These are phyloP conservation scores for Cladosporium sp. DNA, from an alignment of 2,329 filamentous ascomycete species.

Conservation along the genomic window DNA sequence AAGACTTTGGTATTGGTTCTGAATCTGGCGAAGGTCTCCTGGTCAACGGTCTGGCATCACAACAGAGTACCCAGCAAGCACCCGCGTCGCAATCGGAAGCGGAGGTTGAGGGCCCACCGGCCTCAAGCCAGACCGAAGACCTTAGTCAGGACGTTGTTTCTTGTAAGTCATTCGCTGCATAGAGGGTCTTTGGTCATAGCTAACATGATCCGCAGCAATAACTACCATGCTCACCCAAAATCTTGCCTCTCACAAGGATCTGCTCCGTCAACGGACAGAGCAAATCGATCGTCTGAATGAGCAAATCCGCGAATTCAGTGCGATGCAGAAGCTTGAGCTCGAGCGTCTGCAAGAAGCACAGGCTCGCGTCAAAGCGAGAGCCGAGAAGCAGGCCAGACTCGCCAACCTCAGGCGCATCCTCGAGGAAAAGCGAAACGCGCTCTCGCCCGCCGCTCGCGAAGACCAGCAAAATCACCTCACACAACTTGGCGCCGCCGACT, in stretches of 20 bases:
- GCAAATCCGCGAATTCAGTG: constrained; percentile 72
- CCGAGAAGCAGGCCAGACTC: constrained; percentile 63
- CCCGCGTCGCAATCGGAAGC: constrained; percentile 17
- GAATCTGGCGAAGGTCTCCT: constrained; percentile 44
- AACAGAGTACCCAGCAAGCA: constrained; percentile 19
- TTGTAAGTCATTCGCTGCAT: constrained; percentile 50
- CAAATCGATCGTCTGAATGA: constrained; percentile 75
- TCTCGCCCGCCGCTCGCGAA: constrained; percentile 44
- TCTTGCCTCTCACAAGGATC: constrained; percentile 69
- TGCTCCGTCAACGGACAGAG: constrained; percentile 77
- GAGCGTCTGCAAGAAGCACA: constrained; percentile 66
- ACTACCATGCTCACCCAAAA: constrained; percentile 75
- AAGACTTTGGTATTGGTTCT: constrained; percentile 89
- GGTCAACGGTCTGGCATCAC: constrained; percentile 19
- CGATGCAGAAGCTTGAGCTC: constrained; percentile 70
- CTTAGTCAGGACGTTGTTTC: constrained; percentile 73
- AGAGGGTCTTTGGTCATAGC: too few species aligned
- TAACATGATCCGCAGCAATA: constrained; percentile 52
- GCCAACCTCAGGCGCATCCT: constrained; percentile 69
- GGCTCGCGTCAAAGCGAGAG: constrained; percentile 56
- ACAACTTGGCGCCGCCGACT: constrained; percentile 1
- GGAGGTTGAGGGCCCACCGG: constrained; percentile 31
- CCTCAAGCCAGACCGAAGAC: constrained; percentile 53
- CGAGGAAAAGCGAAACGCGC: constrained; percentile 44
- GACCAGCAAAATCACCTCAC: constrained; percentile 13